phyloP scores from a whole-genome alignment of 164 flowering plant species.

The Protea cynaroides region DNA sequence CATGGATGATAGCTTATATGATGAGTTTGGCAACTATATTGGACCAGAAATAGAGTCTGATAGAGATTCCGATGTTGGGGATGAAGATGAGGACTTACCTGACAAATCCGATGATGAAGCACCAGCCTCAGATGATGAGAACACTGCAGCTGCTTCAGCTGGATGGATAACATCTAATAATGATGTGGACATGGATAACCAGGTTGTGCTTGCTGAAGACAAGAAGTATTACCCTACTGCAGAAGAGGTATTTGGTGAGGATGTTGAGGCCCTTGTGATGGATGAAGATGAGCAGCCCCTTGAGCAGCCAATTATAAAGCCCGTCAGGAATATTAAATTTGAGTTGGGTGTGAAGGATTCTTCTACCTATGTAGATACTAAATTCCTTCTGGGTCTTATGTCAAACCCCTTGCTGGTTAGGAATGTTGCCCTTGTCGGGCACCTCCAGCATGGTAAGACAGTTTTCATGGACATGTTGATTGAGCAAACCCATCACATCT shows the following conservation, averaged over 20 bases:
- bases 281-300: slow-evolving; percentile 96
- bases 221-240: slow-evolving; percentile 95
- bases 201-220: slow-evolving; percentile 93
- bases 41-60: slow-evolving; percentile 98
- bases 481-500: slow-evolving; percentile 91
- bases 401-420: slow-evolving; percentile 85
- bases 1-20: slow-evolving; percentile 94
- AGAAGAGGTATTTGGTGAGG: slow-evolving; percentile 96
- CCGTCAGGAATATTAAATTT: slow-evolving; percentile 77
- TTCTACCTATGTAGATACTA: slow-evolving; percentile 78
- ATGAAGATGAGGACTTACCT: slow-evolving; percentile 53
- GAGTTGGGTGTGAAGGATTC: slow-evolving; percentile 94
- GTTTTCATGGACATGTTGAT: slow-evolving; percentile 97
- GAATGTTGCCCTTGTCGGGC: slow-evolving; percentile 94
- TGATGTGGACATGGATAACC: slow-evolving; percentile 90
- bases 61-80: slow-evolving; percentile 58
- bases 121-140: slow-evolving; percentile 43
- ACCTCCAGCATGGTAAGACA: slow-evolving; percentile 92
- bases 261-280: slow-evolving; percentile 95
- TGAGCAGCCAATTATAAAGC: slow-evolving; percentile 84
- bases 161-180: slow-evolving; percentile 77
- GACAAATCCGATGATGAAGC: slow-evolving; percentile 39
- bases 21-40: slow-evolving; percentile 97
- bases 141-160: slow-evolving; percentile 34
- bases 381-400: slow-evolving; percentile 88